phyloP scores from a whole-genome alignment of 2,329 filamentous ascomycete species.

The Seiridium unicorne region DNA sequence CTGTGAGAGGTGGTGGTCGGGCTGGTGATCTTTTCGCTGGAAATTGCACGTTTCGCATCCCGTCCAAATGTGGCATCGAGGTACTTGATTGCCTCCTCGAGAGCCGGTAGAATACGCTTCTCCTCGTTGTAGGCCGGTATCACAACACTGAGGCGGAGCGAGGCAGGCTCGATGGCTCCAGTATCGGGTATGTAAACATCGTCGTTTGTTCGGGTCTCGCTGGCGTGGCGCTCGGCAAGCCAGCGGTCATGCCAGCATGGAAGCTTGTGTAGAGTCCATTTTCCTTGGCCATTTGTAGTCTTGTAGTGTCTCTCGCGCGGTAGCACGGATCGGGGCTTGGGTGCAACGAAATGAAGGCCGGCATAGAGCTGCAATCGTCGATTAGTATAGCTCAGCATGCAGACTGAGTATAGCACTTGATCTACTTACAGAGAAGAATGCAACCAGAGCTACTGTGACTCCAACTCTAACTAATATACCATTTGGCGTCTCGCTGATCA shows the following conservation, averaged over 20 bases:
- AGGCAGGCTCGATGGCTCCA: conserved; percentile 67
- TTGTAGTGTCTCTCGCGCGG: conserved; percentile 83
- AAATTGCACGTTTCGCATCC: background rate
- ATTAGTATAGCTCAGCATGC: background rate
- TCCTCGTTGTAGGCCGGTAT: conserved; percentile 96
- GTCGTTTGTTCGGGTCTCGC: conserved; percentile 34
- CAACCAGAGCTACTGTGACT: conserved; percentile 29
- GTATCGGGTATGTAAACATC: conserved; percentile 41
- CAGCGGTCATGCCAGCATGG: conserved; percentile 87
- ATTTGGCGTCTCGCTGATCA: conserved; percentile 33
- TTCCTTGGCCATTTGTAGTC: conserved; percentile 68
- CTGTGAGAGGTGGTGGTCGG: conserved; percentile 30
- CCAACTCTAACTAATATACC: conserved; percentile 36
- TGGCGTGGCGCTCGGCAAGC: conserved; percentile 58
- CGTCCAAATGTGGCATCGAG: conserved; percentile 75
- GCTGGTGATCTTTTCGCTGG: conserved; percentile 16
- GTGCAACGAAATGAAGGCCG: conserved; percentile 72
- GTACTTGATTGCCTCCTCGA: conserved; percentile 88
- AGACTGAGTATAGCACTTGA: background rate
- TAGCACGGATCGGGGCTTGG: conserved; percentile 71
- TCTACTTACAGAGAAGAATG: conserved; percentile 36
- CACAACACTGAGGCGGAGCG: conserved; percentile 86
- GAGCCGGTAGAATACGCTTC: conserved; percentile 75
- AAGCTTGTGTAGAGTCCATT: conserved; percentile 53
- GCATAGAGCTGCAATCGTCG: conserved; percentile 54